These are phyloP conservation scores for Camellia granthamiana DNA, from an alignment of 148 eudicot genomes.

Conservation along the genomic window DNA sequence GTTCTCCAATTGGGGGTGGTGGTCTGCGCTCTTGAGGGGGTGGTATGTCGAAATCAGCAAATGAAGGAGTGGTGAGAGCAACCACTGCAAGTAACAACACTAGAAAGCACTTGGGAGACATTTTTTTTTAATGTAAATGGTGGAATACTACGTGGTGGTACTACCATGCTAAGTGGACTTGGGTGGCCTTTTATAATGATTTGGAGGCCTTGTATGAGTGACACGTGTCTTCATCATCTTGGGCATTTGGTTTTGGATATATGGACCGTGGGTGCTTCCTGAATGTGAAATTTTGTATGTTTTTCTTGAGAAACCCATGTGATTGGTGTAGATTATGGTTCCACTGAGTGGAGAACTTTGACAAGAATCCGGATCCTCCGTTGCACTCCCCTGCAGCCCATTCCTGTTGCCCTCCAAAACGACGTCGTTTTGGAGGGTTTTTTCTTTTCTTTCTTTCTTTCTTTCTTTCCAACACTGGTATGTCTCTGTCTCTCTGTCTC, in stretches of 20 bases:
- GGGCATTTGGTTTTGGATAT: too few species aligned
- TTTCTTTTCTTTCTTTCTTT: too few species aligned
- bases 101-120: conserved; percentile 6
- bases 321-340: background rate
- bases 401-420: too few species aligned
- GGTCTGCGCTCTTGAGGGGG: background rate
- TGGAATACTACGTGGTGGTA: too few species aligned
- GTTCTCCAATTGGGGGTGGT: background rate
- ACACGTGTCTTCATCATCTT: background rate
- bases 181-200: conserved; percentile 3
- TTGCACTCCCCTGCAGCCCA: too few species aligned
- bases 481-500: too few species aligned
- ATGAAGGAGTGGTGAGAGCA: conserved; percentile 7
- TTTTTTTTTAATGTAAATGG: background rate
- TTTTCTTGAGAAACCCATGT: background rate
- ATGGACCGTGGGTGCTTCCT: background rate
- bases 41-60: conserved; percentile 6
- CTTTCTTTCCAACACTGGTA: too few species aligned
- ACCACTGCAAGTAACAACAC: conserved; percentile 10
- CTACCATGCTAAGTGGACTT: background rate
- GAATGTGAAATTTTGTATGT: background rate
- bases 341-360: conserved; percentile 10
- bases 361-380: background rate
- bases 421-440: too few species aligned
- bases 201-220: background rate